Evolutionary conservation across 768 basidiomycete genomes (phyloP).

Genomic region (Termitomyces sp.): DNA sequence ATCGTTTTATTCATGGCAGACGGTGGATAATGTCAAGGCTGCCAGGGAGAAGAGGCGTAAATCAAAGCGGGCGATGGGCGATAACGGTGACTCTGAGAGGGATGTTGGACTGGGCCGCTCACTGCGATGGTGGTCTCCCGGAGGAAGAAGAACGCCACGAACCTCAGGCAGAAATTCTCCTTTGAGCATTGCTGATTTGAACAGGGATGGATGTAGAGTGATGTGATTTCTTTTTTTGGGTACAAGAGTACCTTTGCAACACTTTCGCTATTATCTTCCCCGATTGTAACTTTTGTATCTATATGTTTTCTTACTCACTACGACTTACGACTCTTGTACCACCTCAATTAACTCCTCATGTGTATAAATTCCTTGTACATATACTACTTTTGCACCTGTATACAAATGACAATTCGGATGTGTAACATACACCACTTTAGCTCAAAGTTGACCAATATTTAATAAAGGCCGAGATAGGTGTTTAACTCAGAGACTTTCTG

Average conservation of each 20-base stretch:
- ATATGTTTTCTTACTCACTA: background rate
- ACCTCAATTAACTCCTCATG: background rate
- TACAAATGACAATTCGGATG: background rate
- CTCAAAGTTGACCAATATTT: background rate
- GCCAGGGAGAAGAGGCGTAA: conserved; percentile 65
- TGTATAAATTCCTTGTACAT: background rate
- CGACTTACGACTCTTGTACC: background rate
- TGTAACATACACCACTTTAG: background rate
- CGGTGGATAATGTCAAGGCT: conserved; percentile 68
- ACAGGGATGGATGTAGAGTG: conserved; percentile 59
- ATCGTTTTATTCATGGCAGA: conserved; percentile 85
- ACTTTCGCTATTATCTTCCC: conserved; percentile 11
- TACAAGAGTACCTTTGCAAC: conserved; percentile 4
- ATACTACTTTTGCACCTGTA: background rate
- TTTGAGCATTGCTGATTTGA: conserved; percentile 35
- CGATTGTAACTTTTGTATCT: conserved; percentile 2
- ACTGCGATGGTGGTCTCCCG: conserved; percentile 52
- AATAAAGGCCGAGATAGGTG: background rate
- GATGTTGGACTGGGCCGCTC: conserved; percentile 17
- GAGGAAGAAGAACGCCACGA: conserved; percentile 29
- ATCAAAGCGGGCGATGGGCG: conserved; percentile 38
- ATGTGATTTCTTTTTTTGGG: conserved; percentile 40
- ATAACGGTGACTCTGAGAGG: conserved; percentile 23
- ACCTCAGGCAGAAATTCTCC: conserved; percentile 46
- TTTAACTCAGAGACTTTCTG: conserved; percentile 17